Base-by-base conservation (phyloP, 257 asterid genomes). In the Nicotiana attenuata region DNA sequence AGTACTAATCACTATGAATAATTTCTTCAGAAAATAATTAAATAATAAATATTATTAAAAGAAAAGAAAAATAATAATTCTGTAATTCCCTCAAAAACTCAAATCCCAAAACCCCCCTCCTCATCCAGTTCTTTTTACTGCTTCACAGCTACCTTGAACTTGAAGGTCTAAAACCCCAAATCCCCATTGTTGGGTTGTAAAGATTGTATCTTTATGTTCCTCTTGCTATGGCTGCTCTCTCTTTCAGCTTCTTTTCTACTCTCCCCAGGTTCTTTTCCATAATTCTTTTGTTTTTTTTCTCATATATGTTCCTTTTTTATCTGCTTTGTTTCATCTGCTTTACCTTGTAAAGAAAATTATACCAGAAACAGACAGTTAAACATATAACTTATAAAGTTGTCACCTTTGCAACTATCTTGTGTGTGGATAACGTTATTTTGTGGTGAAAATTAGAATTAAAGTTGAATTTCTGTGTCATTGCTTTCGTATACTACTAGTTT, bases 251-350 rank as follows among this genome's bases (percentile, higher is more conserved):
- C 66, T 87, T 90, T 77, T 80, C 93, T 50, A 83, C 91, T 68
- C 80, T 88, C 31, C 93, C 97, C 93, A 93, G 98, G 98, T 94
- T 84, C 67, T 75, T 45, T 83, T 83, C 84, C 91, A 84, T 81
- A 83, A 81, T 77, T 15, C 56, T 78, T 64, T 81, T 78, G 19
- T 8, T 10, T 20, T 55, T 55, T 79, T 14, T 65, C 22, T 45
- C 9, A 81, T 81, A 1, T 60, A 22, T 71, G 20, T 9, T 41
- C 50, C 73, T 38, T 10, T 9, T 4, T 16, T 83, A 31, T 3
- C 20, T 50, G 19, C 19, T 10, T 11, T 28, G 53, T 81, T 24
- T 28, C 59, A 15, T 71, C 14, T 47, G 65, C 26, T 35, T 83
- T 73, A 5, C 76, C 56, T 1, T 78, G 52, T 81, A 11, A 41